Conservation (phyloP, 768 basidiomycete genomes). For the Nidularia sp. region DNA sequence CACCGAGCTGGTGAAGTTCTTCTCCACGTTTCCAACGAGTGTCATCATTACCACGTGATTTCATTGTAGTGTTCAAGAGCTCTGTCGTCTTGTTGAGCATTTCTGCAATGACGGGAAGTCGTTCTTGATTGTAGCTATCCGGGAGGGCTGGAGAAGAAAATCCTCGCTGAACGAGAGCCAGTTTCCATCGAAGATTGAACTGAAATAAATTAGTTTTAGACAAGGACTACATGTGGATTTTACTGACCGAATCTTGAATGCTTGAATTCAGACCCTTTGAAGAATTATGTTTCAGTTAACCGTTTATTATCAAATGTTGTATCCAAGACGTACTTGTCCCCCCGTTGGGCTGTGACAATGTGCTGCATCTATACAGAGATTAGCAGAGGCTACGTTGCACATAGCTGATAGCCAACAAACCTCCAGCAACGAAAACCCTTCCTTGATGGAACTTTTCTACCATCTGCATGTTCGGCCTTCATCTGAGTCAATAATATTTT, state of each 20-base stretch:
- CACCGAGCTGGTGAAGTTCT: conserved; percentile 29
- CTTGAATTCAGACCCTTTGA: conserved; percentile 27
- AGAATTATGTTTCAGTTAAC: background rate
- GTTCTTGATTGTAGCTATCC: conserved; percentile 36
- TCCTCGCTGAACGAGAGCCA: conserved; percentile 34
- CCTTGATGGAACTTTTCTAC: conserved; percentile 34
- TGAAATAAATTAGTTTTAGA: conserved; percentile 7
- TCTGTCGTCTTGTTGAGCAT: conserved; percentile 37
- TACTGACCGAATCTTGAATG: conserved; percentile 29
- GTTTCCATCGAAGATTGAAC: conserved; percentile 43
- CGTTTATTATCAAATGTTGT: background rate
- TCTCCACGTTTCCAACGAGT: conserved; percentile 6
- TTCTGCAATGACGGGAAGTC: conserved; percentile 39
- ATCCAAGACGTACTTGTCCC: conserved; percentile 20
- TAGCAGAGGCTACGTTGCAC: background rate
- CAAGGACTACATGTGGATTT: background rate
- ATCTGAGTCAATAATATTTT: background rate
- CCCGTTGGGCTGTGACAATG: conserved; percentile 43
- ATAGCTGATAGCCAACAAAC: conserved; percentile 13
- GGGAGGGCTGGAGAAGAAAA: conserved; percentile 29
- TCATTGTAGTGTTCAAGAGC: conserved; percentile 18
- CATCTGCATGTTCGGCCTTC: conserved; percentile 46
- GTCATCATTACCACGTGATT: conserved; percentile 1
- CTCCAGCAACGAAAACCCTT: conserved; percentile 45
- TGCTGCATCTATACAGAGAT: conserved; percentile 35